Evolutionary conservation across 2,329 filamentous ascomycete genomes (phyloP), one percentile per base, ranked within the genome.

Genomic region (Nannizziopsis arthrosporioides): DNA sequence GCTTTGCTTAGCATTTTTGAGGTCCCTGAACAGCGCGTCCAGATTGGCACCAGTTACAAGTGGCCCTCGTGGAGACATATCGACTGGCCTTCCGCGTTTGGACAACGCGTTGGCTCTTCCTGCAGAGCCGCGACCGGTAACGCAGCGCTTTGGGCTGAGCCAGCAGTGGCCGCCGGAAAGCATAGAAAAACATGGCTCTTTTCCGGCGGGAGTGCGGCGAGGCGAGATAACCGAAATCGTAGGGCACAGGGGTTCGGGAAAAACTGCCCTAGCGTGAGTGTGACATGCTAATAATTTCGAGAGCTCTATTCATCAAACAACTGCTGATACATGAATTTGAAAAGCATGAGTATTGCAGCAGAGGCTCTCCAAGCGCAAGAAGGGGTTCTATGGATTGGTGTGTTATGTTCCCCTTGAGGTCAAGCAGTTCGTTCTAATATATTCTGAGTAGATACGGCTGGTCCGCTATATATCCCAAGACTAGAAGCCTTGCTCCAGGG

Each of bases 181-280:
- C 11, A 30, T 18, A 1, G 36, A 27, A 9, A 42, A 9, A n/a
- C n/a, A 34, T 41, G 35, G 15, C 6, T 41, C 54, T 36, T 57
- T 59, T 7, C 22, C 3, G 47, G 73, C 75, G 14, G 88, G 87
- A 3, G 71, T 94, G 42, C 75, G 75, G 51, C 78, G 81, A 49
- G 86, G 88, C 11, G 84, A 87, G 62, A 74, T 94, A 37, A 85
- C 84, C 2, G 90, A 96, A 65, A 69, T 94, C 43, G 94, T 85
- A 76, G 90, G 90, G 0, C 87, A 89, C 9, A 83, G 86, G 7
- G 89, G 88, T 1, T 78, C 78, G 19, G 90, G 89, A 27, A 95
- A 94, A 72, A 94, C 87, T 3, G 74, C 82, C 10, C 70, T 95
- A 56, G 84, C 82, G 84, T 90, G 72, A 68, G 78, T 68, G 15